Evolutionary conservation across 2,329 filamentous ascomycete genomes (phyloP).

Genomic region (Arthrinium puccinioides): DNA sequence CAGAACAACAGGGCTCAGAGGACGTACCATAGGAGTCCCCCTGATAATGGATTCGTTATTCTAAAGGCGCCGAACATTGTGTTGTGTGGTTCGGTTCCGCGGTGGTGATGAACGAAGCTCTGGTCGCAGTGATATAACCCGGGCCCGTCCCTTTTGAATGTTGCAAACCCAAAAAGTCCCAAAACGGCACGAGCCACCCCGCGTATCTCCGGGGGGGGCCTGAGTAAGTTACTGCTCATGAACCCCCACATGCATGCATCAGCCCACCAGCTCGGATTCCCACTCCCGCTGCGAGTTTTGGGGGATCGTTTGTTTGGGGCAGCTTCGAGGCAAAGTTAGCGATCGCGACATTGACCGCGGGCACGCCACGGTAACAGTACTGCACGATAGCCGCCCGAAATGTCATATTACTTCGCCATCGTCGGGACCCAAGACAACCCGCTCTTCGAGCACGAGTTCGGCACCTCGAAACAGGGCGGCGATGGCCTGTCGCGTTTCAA

Average conservation of each 20-base stretch:
- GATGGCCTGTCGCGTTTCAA: slow-evolving; percentile 86
- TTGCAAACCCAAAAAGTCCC: slow-evolving; percentile 4
- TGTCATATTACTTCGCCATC: slow-evolving; percentile 99
- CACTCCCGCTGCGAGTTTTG: no score
- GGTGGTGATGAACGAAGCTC: neutral
- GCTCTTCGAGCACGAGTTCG: slow-evolving; percentile 94
- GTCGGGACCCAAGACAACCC: slow-evolving; percentile 93
- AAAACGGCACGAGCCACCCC: slow-evolving; percentile 5
- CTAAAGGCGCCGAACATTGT: slow-evolving; percentile 81
- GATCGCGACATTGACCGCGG: no score
- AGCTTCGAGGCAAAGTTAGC: no score
- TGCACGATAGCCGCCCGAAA: no score
- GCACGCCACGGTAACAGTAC: no score
- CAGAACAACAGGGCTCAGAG: no score
- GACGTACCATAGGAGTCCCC: slow-evolving; percentile 76
- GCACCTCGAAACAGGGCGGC: slow-evolving; percentile 90
- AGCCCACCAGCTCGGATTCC: slow-evolving; percentile 16
- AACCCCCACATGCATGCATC: slow-evolving; percentile 2
- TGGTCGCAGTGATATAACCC: neutral
- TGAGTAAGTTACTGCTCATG: no score
- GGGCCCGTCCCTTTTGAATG: neutral
- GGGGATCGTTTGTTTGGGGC: no score
- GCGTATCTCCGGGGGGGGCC: neutral
- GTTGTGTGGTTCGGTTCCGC: slow-evolving; percentile 7
- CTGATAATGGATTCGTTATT: slow-evolving; percentile 66